Evolutionary conservation across 2,329 filamentous ascomycete species (phyloP), one percentile per base, ranked within the genome.

Genomic region (Aureobasidium sp.): DNA sequence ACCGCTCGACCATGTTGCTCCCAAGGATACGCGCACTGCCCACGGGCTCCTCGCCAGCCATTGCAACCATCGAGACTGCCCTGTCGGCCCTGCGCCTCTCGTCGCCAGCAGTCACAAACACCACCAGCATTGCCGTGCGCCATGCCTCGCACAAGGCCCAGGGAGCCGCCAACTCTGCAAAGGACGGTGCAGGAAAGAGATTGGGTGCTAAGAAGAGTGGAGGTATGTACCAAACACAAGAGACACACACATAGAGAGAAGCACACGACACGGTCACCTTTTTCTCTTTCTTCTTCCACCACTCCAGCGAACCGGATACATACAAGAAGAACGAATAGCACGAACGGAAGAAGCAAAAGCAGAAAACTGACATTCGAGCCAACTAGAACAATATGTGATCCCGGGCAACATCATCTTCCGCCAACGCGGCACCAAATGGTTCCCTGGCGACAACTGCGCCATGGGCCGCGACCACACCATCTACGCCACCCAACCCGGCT

Each of bases 381-480:
- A 14, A 3, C 15, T 63, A 92, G 89, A 93, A 73, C 89, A 97
- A 79, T 96, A 88, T 75, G 94, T 99, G 39, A 88, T 96, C 63
- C 89, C 92, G 5, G 94, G 94, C 60, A 97, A 96, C 79, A 99
- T 99, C 76, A 89, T 99, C 77, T 99, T 94, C 84, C 91, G 91
- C 73, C 94, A 99, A 77, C 88, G 93, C 70, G 94, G 94, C 69
- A 95, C 94, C 4, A 84, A 87, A 70, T 99, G 94, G 94, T 93
- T 88, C 74, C 88, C 94, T 0, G 94, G 94, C 70, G 94, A 97
- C 74, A 97, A 99, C 77, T 90, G 89, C 75, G 89, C 87, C 69
- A 93, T 97, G 81, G 94, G 94, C 56, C 88, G 94, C 64, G 92
- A 99, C 75, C 94, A 97, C 79, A 97, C 93, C 56, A 95, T 99